Conservation (phyloP, 805 yeast genomes). For the Clavispora vitiphila region DNA sequence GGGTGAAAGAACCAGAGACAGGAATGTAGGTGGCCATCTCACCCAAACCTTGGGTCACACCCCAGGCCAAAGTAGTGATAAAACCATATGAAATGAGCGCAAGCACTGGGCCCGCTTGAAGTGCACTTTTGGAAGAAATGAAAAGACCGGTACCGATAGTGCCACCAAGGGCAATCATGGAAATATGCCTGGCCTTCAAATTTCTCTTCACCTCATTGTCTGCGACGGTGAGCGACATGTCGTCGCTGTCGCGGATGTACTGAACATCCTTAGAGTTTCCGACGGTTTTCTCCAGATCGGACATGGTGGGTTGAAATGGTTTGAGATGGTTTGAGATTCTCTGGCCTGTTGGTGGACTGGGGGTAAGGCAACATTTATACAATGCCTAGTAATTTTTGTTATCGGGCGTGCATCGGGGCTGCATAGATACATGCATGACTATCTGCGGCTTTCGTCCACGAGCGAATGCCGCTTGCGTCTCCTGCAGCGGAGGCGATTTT, state of each 20-base stretch:
- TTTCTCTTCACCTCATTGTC: conserved; percentile 48
- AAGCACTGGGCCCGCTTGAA: conserved; percentile 66
- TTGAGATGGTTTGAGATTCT: no score
- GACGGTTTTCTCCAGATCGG: conserved; percentile 12
- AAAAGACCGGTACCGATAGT: conserved; percentile 77
- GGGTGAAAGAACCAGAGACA: conserved; percentile 62
- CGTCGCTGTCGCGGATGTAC: conserved; percentile 16
- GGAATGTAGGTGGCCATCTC: conserved; percentile 82
- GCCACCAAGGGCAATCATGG: conserved; percentile 77
- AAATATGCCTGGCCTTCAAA: conserved; percentile 61
- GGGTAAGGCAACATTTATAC: background rate
- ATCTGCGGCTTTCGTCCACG: background rate
- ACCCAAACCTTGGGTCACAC: conserved; percentile 68
- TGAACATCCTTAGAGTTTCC: conserved; percentile 15
- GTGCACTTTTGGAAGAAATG: conserved; percentile 56
- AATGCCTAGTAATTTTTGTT: background rate
- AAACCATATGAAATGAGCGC: conserved; percentile 59
- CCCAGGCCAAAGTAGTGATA: conserved; percentile 61
- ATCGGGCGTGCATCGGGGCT: background rate
- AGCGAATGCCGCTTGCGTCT: background rate
- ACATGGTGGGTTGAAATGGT: conserved; percentile 4
- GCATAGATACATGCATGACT: background rate
- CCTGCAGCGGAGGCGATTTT: background rate
- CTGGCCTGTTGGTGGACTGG: background rate
- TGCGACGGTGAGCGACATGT: conserved; percentile 6